These are phyloP conservation scores for Colletotrichum simmondsii DNA, from an alignment of 2,329 filamentous ascomycete genomes.

Conservation along the genomic window DNA sequence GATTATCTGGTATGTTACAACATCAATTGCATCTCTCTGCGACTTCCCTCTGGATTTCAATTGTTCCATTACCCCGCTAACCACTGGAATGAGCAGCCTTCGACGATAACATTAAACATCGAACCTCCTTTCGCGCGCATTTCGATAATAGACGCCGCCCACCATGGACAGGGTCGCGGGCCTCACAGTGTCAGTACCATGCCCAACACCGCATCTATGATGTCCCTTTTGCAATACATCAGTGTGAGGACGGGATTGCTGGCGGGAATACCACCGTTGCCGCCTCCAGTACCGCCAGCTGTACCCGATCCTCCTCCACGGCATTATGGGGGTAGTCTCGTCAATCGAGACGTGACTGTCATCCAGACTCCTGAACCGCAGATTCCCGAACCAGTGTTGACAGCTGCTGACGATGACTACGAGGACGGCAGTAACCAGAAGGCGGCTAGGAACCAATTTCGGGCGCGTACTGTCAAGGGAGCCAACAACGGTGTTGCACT, in stretches of 20 bases:
- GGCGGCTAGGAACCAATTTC: conserved; percentile 85
- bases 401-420: conserved; percentile 41
- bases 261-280: conserved; percentile 25
- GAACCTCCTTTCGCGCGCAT: conserved; percentile 21
- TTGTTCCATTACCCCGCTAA: conserved; percentile 53
- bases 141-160: conserved; percentile 19
- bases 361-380: conserved; percentile 28
- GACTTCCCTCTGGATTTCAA: conserved; percentile 3
- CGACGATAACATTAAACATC: conserved; percentile 27
- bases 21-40: background rate
- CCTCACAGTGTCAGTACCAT: conserved; percentile 36
- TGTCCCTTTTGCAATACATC: conserved; percentile 35
- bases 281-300: conserved; percentile 20
- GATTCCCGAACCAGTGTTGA: conserved; percentile 37
- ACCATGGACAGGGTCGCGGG: conserved; percentile 28
- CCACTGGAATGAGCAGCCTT: conserved; percentile 48
- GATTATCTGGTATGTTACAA: conserved; percentile 9
- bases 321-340: conserved; percentile 2
- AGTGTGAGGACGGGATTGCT: conserved; percentile 39
- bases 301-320: conserved; percentile 33
- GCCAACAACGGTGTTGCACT: conserved; percentile 87
- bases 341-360: conserved; percentile 36
- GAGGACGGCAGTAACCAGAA: conserved; percentile 77
- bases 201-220: conserved; percentile 17
- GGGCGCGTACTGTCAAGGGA: conserved; percentile 86